phyloP scores from a whole-genome alignment of 2,329 filamentous ascomycete genomes.

The Juglanconis sp. region DNA sequence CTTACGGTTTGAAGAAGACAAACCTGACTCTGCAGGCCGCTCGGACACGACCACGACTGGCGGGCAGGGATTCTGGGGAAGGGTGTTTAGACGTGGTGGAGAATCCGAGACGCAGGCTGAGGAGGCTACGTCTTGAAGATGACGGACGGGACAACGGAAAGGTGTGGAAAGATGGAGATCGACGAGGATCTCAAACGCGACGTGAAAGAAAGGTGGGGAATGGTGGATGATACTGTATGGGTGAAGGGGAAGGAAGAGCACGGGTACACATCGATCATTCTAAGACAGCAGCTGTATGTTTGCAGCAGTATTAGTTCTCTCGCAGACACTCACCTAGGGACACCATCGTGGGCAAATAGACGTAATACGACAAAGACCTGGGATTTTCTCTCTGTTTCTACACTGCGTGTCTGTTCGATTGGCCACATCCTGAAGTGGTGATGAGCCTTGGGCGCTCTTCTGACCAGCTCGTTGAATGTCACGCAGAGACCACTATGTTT shows the following conservation, averaged over 20 bases:
- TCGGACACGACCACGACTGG: background rate
- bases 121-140: background rate
- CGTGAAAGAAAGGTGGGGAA: background rate
- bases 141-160: background rate
- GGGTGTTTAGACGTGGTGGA: slow-evolving; percentile 5
- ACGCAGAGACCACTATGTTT: no score
- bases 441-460: no score
- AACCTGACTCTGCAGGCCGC: background rate
- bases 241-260: background rate
- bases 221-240: background rate
- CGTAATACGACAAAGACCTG: slow-evolving; percentile 1
- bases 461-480: no score
- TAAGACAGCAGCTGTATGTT: slow-evolving; percentile 1
- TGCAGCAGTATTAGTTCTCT: background rate
- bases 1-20: background rate
- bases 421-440: background rate
- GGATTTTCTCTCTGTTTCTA: background rate
- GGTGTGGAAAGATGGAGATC: background rate
- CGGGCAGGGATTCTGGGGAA: slow-evolving; percentile 8
- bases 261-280: background rate
- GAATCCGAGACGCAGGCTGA: background rate
- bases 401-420: background rate
- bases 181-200: background rate
- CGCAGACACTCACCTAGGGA: slow-evolving; percentile 7
- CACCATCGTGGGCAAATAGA: background rate